Percentiles rank a stretch among this genome's conserved stretches.
Evolutionary conservation across 352 stramenopile species (phyloP).

Genomic region (Phytophthora ramorum): DNA sequence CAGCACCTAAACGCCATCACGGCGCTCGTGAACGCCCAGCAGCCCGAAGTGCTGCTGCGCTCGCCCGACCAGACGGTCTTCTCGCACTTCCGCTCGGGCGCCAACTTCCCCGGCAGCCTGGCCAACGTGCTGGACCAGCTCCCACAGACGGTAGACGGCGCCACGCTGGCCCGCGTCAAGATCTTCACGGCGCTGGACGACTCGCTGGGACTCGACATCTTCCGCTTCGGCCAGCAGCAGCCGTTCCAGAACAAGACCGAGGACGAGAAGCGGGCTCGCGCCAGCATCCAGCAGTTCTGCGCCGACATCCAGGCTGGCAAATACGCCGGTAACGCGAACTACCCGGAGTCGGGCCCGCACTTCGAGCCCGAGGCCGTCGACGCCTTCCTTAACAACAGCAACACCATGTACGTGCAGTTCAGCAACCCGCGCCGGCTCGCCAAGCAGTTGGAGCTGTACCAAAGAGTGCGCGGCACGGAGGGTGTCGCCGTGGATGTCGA

Average conservation of each 20-base stretch:
- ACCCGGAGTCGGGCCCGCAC: conserved; percentile 60
- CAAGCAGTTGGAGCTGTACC: conserved; percentile 74
- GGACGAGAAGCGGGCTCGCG: conserved; percentile 65
- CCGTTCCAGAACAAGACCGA: conserved; percentile 68
- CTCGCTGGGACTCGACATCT: conserved; percentile 87
- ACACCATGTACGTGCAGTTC: conserved; percentile 87
- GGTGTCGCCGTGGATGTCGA: conserved; percentile 84
- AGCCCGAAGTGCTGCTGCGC: conserved; percentile 82
- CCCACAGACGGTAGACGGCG: conserved; percentile 67
- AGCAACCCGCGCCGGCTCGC: conserved; percentile 79
- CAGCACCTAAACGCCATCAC: conserved; percentile 91
- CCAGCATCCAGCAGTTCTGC: conserved; percentile 70
- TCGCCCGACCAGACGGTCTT: conserved; percentile 79
- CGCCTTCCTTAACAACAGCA: conserved; percentile 68
- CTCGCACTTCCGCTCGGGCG: conserved; percentile 84
- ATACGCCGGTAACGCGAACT: conserved; percentile 55
- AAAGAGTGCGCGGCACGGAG: conserved; percentile 74
- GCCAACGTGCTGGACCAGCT: conserved; percentile 78
- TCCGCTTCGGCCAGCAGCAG: conserved; percentile 83
- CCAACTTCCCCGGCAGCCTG: conserved; percentile 78
- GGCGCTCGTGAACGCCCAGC: conserved; percentile 73
- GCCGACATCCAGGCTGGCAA: conserved; percentile 82
- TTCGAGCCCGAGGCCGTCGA: conserved; percentile 76
- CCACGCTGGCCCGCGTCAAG: conserved; percentile 85
- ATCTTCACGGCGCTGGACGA: conserved; percentile 91